A percentile compares a stretch with the other conserved stretches of the same genome.
Conservation (phyloP, 768 basidiomycete genomes). For the Lactarius indigo region DNA sequence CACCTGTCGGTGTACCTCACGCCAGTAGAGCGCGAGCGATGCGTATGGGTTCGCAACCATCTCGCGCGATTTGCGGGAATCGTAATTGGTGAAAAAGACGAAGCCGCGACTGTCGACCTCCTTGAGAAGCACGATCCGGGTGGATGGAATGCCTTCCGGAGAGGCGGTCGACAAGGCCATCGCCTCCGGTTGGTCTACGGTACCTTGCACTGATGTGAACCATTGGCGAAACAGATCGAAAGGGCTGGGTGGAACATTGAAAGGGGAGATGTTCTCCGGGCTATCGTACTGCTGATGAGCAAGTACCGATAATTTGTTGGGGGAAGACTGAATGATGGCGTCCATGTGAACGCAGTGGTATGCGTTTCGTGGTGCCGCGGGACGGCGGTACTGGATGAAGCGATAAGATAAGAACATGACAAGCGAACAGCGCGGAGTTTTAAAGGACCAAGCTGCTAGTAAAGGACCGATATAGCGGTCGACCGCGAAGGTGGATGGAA, state of each 20-base stretch:
- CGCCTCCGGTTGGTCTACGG: conserved; percentile 83
- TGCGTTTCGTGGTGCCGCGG: not conserved
- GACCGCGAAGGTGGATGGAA: too few species aligned
- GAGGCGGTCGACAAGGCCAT: conserved; percentile 80
- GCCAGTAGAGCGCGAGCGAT: conserved; percentile 89
- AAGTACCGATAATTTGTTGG: conserved; percentile 61
- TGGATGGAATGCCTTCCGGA: conserved; percentile 71
- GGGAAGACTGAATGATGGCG: conserved; percentile 39
- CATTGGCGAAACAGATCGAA: conserved; percentile 83
- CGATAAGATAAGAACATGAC: not conserved
- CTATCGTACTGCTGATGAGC: conserved; percentile 76
- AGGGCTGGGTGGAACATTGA: conserved; percentile 61
- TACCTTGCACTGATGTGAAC: conserved; percentile 69
- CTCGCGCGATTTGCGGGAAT: conserved; percentile 86
- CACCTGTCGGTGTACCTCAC: conserved; percentile 74
- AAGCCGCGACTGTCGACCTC: conserved; percentile 86
- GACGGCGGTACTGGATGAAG: not conserved
- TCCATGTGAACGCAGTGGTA: conserved; percentile 39
- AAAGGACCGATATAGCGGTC: too few species aligned
- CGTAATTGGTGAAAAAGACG: conserved; percentile 97
- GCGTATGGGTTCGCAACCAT: conserved; percentile 73
- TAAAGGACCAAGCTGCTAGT: not conserved
- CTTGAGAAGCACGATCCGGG: conserved; percentile 88
- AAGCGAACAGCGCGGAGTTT: not conserved
- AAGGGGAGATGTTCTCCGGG: conserved; percentile 59